Percentiles rank a stretch among this genome's conserved stretches.
Conservation (phyloP, 257 asterid genomes). For the Anisodus tanguticus region DNA sequence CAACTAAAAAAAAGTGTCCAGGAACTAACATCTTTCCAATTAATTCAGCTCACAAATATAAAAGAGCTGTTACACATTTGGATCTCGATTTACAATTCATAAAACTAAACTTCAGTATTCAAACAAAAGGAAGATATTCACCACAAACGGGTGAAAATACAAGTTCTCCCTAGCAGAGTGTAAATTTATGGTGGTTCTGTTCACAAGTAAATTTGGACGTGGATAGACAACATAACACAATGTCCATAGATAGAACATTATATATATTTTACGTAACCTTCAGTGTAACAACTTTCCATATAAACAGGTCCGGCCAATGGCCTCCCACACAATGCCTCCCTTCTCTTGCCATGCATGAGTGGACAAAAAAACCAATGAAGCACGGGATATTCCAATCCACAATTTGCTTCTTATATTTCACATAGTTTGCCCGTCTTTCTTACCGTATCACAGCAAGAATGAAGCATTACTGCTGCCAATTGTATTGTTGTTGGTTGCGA, state of each 20-base stretch:
- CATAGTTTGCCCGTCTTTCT: conserved; percentile 10
- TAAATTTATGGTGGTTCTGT: background rate
- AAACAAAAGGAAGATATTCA: background rate
- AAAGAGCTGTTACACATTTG: background rate
- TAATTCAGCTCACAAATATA: background rate
- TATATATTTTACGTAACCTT: conserved; percentile 15
- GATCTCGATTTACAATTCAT: background rate
- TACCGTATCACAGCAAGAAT: conserved; percentile 9
- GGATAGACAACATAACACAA: background rate
- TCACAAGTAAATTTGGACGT: conserved; percentile 18
- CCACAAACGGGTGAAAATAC: background rate
- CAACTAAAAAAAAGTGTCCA: no score
- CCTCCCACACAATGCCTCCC: background rate
- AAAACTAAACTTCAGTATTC: background rate
- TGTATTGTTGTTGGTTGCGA: conserved; percentile 80
- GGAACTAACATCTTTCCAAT: background rate
- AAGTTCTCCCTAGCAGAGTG: background rate
- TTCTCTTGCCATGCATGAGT: background rate
- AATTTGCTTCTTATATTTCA: background rate
- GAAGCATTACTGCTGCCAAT: conserved; percentile 78
- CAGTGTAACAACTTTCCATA: background rate
- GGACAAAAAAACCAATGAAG: conserved; percentile 2
- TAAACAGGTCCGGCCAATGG: background rate
- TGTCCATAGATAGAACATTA: conserved; percentile 20
- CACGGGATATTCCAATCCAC: background rate